These are phyloP conservation scores for Mortierella sp. DNA, from an alignment of 371 early-diverging fungal species.

Conservation along the genomic window DNA sequence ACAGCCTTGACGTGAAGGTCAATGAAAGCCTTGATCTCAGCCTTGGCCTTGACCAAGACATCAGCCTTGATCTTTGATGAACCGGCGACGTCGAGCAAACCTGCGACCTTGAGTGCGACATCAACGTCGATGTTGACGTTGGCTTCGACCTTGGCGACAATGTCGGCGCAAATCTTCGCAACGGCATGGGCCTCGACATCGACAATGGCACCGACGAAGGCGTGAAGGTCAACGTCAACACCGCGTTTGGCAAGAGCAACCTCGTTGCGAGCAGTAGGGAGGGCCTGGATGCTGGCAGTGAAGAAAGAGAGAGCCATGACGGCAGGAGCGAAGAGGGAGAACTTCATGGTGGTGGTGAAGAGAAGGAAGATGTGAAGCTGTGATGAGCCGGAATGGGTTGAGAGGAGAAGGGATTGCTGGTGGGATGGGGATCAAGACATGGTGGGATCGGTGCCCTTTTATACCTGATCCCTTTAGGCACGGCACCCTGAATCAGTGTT, in stretches of 20 bases:
- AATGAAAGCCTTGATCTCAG: constrained; percentile 12
- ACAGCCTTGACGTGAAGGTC: constrained; percentile 12
- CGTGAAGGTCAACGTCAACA: constrained; percentile 21
- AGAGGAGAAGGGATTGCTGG: background rate
- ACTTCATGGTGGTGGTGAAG: constrained; percentile 21
- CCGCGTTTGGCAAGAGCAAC: constrained; percentile 27
- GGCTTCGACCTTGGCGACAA: constrained; percentile 26
- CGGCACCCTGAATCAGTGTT: too few species aligned
- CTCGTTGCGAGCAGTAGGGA: constrained; percentile 14
- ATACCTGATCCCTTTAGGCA: too few species aligned
- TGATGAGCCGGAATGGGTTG: background rate
- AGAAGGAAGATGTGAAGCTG: background rate
- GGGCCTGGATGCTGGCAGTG: constrained; percentile 36
- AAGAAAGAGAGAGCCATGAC: constrained; percentile 38
- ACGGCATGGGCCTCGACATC: constrained; percentile 12
- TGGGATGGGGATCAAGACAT: constrained; percentile 8
- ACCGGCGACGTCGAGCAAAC: constrained; percentile 13
- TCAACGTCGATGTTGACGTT: constrained; percentile 20
- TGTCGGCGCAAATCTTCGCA: constrained; percentile 36
- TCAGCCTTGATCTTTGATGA: constrained; percentile 30
- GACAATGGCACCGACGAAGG: constrained; percentile 21
- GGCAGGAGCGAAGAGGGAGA: constrained; percentile 41
- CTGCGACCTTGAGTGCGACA: constrained; percentile 14
- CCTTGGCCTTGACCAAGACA: constrained; percentile 25
- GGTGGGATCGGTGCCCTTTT: constrained; percentile 1